Evolutionary conservation across 2,329 filamentous ascomycete species (phyloP).

Genomic region (Penicillium sp.): DNA sequence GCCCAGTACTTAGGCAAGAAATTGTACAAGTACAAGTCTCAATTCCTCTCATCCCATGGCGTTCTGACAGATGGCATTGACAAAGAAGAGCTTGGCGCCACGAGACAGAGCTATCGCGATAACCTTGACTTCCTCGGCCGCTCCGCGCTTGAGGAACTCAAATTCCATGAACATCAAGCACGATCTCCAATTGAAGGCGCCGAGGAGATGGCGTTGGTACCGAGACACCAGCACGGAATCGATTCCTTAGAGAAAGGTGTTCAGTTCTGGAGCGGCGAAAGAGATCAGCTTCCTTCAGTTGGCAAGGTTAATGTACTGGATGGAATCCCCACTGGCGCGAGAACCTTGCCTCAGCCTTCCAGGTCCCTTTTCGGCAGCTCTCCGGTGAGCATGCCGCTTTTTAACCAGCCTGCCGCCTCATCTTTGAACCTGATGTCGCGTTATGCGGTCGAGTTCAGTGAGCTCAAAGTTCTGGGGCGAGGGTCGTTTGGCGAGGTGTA

Average conservation of each 20-base stretch:
- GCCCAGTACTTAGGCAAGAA: slow-evolving; percentile 42
- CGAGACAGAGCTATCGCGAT: slow-evolving; percentile 43
- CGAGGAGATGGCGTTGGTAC: slow-evolving; percentile 22
- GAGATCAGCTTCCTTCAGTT: slow-evolving; percentile 16
- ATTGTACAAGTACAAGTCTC: slow-evolving; percentile 44
- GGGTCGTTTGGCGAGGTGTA: slow-evolving; percentile 67
- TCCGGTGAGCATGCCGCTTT: slow-evolving; percentile 33
- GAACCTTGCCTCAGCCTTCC: slow-evolving; percentile 22
- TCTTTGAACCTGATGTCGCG: slow-evolving; percentile 37
- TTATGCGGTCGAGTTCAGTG: slow-evolving; percentile 52
- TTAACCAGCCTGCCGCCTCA: slow-evolving; percentile 23
- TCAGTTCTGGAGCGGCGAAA: slow-evolving; percentile 13
- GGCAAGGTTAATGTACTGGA: slow-evolving; percentile 21
- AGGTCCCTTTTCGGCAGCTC: slow-evolving; percentile 30
- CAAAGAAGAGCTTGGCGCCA: slow-evolving; percentile 36
- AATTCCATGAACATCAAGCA: slow-evolving; percentile 22
- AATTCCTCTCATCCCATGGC: slow-evolving; percentile 43
- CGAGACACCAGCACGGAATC: slow-evolving; percentile 19
- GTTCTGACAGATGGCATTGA: slow-evolving; percentile 40
- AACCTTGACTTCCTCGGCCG: slow-evolving; percentile 43
- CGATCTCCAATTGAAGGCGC: slow-evolving; percentile 21
- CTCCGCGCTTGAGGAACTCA: slow-evolving; percentile 37
- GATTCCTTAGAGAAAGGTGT: slow-evolving; percentile 13
- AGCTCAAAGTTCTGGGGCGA: slow-evolving; percentile 58
- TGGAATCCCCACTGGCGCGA: slow-evolving; percentile 24